A percentile compares a stretch with the other conserved stretches of the same genome.
phyloP scores from a whole-genome alignment of 371 early-diverging fungal species.

The Lichtheimia hyalospora region DNA sequence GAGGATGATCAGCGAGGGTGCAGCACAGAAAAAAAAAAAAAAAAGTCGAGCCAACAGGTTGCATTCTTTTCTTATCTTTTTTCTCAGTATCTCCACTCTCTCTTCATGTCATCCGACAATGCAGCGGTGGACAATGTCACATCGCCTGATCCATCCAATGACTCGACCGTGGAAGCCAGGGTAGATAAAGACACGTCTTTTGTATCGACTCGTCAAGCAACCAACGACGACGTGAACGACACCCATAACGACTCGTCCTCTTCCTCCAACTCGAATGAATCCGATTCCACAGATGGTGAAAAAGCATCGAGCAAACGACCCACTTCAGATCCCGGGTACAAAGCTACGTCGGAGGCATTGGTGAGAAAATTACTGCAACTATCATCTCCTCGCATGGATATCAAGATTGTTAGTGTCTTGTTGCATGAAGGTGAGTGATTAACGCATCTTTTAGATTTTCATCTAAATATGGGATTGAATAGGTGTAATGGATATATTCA shows the following conservation, averaged over 20 bases:
- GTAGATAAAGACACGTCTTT: neutral
- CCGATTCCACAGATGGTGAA: neutral
- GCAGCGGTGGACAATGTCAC: neutral
- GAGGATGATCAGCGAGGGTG: too few species aligned
- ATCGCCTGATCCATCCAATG: neutral
- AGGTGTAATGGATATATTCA: constrained; percentile 51
- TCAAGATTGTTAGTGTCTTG: constrained; percentile 44
- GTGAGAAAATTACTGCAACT: constrained; percentile 42
- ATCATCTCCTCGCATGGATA: constrained; percentile 37
- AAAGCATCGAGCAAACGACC: neutral
- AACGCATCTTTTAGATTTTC: neutral
- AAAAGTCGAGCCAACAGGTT: too few species aligned
- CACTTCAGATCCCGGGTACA: constrained; percentile 21
- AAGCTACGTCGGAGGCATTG: constrained; percentile 39
- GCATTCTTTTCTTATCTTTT: neutral
- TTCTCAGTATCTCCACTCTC: neutral
- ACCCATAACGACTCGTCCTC: too few species aligned
- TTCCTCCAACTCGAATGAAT: neutral
- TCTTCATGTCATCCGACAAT: constrained; percentile 1
- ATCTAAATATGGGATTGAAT: neutral
- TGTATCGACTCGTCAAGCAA: too few species aligned
- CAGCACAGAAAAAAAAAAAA: too few species aligned
- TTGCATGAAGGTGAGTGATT: constrained; percentile 38
- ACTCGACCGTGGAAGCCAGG: neutral
- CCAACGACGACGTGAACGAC: too few species aligned